phyloP scores from a whole-genome alignment of 768 basidiomycete genomes.

The Hysterangium stoloniferum region DNA sequence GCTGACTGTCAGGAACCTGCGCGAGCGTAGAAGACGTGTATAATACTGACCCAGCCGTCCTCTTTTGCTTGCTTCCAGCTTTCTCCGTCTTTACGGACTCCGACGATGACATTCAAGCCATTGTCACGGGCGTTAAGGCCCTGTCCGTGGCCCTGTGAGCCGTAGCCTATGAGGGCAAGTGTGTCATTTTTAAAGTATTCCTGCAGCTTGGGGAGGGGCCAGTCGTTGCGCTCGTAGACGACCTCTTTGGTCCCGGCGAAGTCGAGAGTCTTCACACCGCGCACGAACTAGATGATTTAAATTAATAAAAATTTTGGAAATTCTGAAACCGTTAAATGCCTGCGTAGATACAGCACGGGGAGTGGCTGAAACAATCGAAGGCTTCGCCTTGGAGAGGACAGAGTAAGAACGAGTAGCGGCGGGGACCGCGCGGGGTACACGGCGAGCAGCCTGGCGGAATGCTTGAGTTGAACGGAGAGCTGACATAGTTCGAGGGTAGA shows the following conservation, averaged over 20 bases:
- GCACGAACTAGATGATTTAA: slow-evolving; percentile 34
- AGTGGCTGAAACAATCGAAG: slow-evolving; percentile 23
- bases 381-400: slow-evolving; percentile 38
- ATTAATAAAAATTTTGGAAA: slow-evolving; percentile 13
- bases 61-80: slow-evolving; percentile 93
- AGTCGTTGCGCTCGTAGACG: slow-evolving; percentile 94
- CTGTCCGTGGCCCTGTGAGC: slow-evolving; percentile 98
- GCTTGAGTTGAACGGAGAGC: slow-evolving; percentile 50
- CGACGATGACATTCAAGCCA: slow-evolving; percentile 95
- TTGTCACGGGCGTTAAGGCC: slow-evolving; percentile 99
- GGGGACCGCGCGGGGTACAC: slow-evolving; percentile 44
- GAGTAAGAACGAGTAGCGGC: slow-evolving; percentile 57
- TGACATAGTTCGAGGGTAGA: slow-evolving; percentile 2
- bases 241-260: slow-evolving; percentile 92
- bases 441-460: slow-evolving; percentile 59
- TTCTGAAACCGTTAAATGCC: slow-evolving; percentile 27
- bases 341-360: slow-evolving; percentile 29
- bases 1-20: slow-evolving; percentile 1
- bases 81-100: slow-evolving; percentile 95
- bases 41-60: slow-evolving; percentile 80
- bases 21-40: slow-evolving; percentile 1
- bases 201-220: slow-evolving; percentile 96
- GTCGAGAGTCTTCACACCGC: slow-evolving; percentile 92
- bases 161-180: slow-evolving; percentile 97
- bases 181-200: slow-evolving; percentile 99